phyloP scores from a whole-genome alignment of 495 filamentous ascomycete species.

The Sordaria brevicollis region DNA sequence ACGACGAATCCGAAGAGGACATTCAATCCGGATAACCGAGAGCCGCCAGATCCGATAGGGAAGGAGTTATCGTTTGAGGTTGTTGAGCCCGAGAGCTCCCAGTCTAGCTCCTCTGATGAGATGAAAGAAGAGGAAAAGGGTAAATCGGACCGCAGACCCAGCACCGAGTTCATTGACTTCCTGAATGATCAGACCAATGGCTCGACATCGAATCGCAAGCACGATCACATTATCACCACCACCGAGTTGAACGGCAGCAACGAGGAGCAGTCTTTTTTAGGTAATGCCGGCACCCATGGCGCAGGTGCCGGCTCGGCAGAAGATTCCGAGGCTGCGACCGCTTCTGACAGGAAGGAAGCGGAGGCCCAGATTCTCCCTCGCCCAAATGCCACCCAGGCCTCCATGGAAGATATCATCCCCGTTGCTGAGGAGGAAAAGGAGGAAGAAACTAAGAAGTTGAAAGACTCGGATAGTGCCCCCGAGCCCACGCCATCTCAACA shows the following conservation, averaged over 20 bases:
- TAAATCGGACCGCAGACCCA: background rate
- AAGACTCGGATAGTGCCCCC: background rate
- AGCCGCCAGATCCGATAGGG: background rate
- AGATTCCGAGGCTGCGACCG: conserved; percentile 29
- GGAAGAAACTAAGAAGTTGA: conserved; percentile 7
- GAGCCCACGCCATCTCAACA: conserved; percentile 12
- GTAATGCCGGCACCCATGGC: conserved; percentile 50
- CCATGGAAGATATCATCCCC: background rate
- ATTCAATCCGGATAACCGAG: background rate
- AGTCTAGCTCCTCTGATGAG: background rate
- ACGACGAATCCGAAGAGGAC: background rate
- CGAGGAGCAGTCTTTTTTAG: conserved; percentile 49
- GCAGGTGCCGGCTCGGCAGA: conserved; percentile 47
- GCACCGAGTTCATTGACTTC: conserved; percentile 26
- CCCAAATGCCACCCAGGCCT: conserved; percentile 31
- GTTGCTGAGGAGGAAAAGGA: conserved; percentile 12
- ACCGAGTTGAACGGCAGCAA: conserved; percentile 16
- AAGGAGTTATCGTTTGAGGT: background rate
- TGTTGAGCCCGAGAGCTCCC: background rate
- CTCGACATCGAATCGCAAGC: conserved; percentile 8
- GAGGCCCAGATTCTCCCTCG: conserved; percentile 24
- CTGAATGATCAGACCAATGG: conserved; percentile 21
- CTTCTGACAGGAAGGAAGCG: conserved; percentile 2
- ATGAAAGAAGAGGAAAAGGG: background rate
- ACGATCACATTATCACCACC: conserved; percentile 6